Evolutionary conservation across 306 rosid species (phyloP).

Genomic region (Echinosophora koreensis): DNA sequence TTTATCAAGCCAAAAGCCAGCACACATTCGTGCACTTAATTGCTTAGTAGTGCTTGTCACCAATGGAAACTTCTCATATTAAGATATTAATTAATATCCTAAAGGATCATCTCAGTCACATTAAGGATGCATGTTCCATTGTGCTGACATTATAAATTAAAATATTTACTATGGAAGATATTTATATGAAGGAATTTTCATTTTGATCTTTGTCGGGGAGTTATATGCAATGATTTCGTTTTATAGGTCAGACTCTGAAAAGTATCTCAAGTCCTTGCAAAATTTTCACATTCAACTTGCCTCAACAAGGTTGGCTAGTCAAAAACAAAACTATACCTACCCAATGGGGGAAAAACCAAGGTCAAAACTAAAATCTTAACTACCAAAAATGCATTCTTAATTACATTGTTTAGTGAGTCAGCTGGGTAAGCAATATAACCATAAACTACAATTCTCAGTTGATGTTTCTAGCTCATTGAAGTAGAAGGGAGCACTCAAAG

Average conservation of each 20-base stretch:
- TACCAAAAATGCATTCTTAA: neutral
- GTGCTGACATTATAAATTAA: conserved; percentile 18
- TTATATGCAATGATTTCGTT: conserved; percentile 23
- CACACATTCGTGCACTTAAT: conserved; percentile 39
- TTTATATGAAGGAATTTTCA: neutral
- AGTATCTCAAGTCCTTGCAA: neutral
- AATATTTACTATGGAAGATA: neutral
- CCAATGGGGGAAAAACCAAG: neutral
- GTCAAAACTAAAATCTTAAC: conserved; percentile 15
- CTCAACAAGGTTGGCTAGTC: neutral
- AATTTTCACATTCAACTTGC: conserved; percentile 7
- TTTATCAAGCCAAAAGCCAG: conserved; percentile 11
- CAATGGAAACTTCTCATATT: conserved; percentile 50
- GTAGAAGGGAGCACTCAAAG: conserved; percentile 33
- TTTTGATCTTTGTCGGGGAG: conserved; percentile 11
- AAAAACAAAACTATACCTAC: neutral
- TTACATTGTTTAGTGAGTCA: conserved; percentile 12
- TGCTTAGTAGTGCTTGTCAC: conserved; percentile 44
- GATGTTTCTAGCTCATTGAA: conserved; percentile 16
- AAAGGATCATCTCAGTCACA: conserved; percentile 33
- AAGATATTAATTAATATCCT: conserved; percentile 18
- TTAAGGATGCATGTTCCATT: conserved; percentile 7
- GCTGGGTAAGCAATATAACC: conserved; percentile 23
- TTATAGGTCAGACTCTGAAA: neutral
- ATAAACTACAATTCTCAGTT: neutral